phyloP scores from a whole-genome alignment of 768 basidiomycete genomes.

The Leucosporidium scottii region DNA sequence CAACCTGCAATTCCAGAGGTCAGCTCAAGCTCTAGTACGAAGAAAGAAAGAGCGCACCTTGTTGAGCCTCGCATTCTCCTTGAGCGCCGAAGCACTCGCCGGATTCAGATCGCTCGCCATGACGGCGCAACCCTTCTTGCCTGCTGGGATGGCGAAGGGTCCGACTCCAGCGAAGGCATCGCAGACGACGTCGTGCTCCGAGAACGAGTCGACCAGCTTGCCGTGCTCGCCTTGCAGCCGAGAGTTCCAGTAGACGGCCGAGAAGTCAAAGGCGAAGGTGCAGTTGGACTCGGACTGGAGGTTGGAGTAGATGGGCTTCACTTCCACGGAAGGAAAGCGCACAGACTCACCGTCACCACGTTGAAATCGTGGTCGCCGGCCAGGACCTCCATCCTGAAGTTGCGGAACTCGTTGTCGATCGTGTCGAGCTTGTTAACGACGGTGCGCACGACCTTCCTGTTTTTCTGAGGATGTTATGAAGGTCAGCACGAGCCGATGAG shows the following conservation, averaged over 20 bases:
- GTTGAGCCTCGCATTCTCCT: slow-evolving; percentile 66
- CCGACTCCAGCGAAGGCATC: slow-evolving; percentile 98
- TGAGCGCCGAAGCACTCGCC: slow-evolving; percentile 67
- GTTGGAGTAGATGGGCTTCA: slow-evolving; percentile 2
- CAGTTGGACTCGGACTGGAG: slow-evolving; percentile 74
- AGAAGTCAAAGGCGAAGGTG: slow-evolving; percentile 86
- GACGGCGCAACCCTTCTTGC: slow-evolving; percentile 72
- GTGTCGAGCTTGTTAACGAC: slow-evolving; percentile 90
- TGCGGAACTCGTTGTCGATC: slow-evolving; percentile 78
- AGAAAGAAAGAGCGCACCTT: slow-evolving; percentile 50
- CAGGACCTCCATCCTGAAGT: slow-evolving; percentile 93
- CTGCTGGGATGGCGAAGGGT: slow-evolving; percentile 89
- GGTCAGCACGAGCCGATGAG: background rate
- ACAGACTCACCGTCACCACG: slow-evolving; percentile 66
- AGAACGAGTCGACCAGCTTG: slow-evolving; percentile 67
- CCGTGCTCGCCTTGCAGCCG: slow-evolving; percentile 85
- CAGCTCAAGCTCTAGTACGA: background rate
- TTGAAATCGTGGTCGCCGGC: slow-evolving; percentile 82
- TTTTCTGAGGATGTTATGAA: slow-evolving; percentile 60
- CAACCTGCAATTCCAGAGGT: slow-evolving; percentile 51
- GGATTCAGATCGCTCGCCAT: slow-evolving; percentile 94
- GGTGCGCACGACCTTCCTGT: slow-evolving; percentile 59
- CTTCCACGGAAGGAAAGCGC: background rate
- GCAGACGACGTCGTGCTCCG: slow-evolving; percentile 63
- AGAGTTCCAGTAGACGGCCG: slow-evolving; percentile 96